Evolutionary conservation across 2,329 filamentous ascomycete species (phyloP).

Genomic region (Xylariaceae sp.): DNA sequence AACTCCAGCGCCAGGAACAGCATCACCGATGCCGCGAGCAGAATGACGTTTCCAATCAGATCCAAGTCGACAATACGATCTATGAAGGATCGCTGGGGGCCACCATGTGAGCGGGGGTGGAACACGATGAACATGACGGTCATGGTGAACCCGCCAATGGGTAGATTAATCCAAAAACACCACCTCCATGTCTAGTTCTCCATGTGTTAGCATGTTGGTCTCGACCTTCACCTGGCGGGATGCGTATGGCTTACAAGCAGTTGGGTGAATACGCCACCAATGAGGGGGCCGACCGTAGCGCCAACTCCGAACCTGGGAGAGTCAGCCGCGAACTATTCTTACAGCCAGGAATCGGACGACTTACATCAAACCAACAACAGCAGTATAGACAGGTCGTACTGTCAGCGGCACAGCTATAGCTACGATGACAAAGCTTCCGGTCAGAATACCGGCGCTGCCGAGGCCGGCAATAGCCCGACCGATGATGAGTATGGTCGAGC

Average conservation of each 20-base stretch:
- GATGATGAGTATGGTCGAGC: constrained; percentile 30
- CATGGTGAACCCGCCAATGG: constrained; percentile 32
- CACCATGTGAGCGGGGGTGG: constrained; percentile 16
- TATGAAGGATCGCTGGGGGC: constrained; percentile 12
- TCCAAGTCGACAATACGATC: constrained; percentile 27
- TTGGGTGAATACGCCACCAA: constrained; percentile 34
- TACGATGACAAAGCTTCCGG: constrained; percentile 32
- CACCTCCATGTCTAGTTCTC: constrained; percentile 32
- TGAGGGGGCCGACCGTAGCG: constrained; percentile 29
- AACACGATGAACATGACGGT: constrained; percentile 26
- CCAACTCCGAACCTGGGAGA: constrained; percentile 29
- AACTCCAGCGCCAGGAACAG: constrained; percentile 45
- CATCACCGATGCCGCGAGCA: constrained; percentile 40
- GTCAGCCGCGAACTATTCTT: not conserved
- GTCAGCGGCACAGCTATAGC: constrained; percentile 26
- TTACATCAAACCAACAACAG: constrained; percentile 29
- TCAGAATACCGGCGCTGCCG: constrained; percentile 30
- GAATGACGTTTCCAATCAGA: constrained; percentile 37
- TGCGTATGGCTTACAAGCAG: constrained; percentile 23
- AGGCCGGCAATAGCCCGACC: constrained; percentile 35
- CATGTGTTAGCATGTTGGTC: not conserved
- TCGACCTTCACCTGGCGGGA: too few species aligned
- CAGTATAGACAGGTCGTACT: constrained; percentile 27
- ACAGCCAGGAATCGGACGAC: constrained; percentile 1
- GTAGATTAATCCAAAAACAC: constrained; percentile 40